Percentiles rank a stretch among this genome's conserved stretches.
Evolutionary conservation across 768 basidiomycete genomes (phyloP).

Genomic region (Lactifluus pinguis): DNA sequence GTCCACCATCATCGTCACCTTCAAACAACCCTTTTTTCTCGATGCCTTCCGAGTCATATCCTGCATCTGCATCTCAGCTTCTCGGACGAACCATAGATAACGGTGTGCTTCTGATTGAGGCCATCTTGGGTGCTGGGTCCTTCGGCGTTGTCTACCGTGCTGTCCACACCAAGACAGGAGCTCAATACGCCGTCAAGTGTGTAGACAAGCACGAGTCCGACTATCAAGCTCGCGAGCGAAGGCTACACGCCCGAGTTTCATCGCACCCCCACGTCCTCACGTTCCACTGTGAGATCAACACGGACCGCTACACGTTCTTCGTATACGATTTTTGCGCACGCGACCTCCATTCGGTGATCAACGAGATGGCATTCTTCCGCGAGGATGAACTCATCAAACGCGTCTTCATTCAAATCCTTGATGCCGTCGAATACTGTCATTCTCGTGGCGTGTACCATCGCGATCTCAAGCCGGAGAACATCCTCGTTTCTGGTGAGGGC

Average conservation of each 20-base stretch:
- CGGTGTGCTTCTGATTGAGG: conserved; percentile 69
- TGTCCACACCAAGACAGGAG: conserved; percentile 36
- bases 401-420: conserved; percentile 10
- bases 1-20: background rate
- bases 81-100: conserved; percentile 48
- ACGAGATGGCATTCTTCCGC: conserved; percentile 1
- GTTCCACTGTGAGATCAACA: conserved; percentile 79
- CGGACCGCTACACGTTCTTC: conserved; percentile 46
- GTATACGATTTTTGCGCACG: conserved; percentile 14
- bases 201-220: conserved; percentile 36
- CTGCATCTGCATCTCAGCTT: background rate
- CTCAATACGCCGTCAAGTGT: conserved; percentile 81
- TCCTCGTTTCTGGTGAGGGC: background rate
- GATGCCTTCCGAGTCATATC: background rate
- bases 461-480: conserved; percentile 9
- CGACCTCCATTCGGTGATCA: conserved; percentile 4
- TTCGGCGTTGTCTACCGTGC: conserved; percentile 94
- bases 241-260: conserved; percentile 62
- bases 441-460: conserved; percentile 11
- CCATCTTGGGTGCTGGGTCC: conserved; percentile 86
- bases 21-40: background rate
- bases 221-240: conserved; percentile 50
- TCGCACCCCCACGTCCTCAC: conserved; percentile 77
- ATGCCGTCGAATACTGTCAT: conserved; percentile 10
- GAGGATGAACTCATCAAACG: conserved; percentile 9